phyloP scores from a whole-genome alignment of 345 rosid genomes.

The Toxicodendron radicans region DNA sequence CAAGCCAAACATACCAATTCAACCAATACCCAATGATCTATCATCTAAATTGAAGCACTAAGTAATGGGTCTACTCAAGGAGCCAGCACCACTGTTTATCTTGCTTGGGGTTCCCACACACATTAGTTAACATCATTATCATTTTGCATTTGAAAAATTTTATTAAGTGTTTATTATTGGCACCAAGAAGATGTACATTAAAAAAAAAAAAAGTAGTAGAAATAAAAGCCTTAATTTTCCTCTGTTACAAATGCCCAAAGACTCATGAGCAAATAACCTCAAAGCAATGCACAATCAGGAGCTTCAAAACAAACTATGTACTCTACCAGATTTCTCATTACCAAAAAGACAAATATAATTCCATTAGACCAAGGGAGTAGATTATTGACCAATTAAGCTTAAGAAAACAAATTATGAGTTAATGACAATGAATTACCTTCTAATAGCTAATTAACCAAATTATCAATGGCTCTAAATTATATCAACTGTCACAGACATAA shows the following conservation, averaged over 20 bases:
- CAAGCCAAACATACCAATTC: no score
- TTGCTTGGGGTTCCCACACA: no score
- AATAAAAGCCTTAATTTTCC: background rate
- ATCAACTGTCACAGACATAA: background rate
- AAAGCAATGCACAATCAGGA: background rate
- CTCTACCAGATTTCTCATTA: background rate
- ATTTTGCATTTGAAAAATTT: no score
- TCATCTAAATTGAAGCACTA: no score
- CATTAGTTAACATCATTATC: no score
- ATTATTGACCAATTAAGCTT: background rate
- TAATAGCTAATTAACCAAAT: background rate
- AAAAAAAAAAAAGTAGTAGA: no score
- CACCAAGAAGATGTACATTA: no score
- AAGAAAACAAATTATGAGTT: no score
- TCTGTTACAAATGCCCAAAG: background rate
- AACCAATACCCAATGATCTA: no score
- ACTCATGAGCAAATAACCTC: background rate
- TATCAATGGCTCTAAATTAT: background rate
- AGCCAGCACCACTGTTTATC: no score
- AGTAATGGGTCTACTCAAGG: background rate
- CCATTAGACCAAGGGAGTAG: background rate
- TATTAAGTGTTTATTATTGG: no score
- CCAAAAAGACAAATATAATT: background rate
- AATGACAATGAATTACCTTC: background rate
- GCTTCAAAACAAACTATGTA: background rate